Evolutionary conservation across 371 early-diverging fungal species (phyloP).

Genomic region (Globomyces sp.): DNA sequence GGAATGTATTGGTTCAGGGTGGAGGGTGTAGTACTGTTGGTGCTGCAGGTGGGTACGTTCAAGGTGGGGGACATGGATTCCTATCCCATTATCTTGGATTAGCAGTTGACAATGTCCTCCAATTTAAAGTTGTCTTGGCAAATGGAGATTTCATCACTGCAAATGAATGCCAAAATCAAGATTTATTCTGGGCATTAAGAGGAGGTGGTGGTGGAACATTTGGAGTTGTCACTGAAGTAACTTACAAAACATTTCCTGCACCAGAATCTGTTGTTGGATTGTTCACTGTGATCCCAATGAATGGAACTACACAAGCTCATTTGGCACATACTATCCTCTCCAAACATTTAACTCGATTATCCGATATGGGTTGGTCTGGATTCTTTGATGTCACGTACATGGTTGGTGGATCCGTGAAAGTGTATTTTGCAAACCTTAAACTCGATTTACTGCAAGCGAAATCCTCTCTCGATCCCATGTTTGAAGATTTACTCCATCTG

Average conservation of each 20-base stretch:
- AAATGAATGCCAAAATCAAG: conserved; percentile 40
- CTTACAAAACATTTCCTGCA: conserved; percentile 15
- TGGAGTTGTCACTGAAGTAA: conserved; percentile 51
- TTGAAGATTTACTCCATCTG: too few relatives aligned
- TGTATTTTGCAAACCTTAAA: too few relatives aligned
- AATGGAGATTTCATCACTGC: conserved; percentile 49
- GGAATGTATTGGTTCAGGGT: background rate
- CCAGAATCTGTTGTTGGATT: background rate
- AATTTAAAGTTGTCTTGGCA: conserved; percentile 50
- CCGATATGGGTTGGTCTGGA: too few relatives aligned
- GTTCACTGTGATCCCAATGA: background rate
- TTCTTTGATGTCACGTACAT: too few relatives aligned
- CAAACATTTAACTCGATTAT: too few relatives aligned
- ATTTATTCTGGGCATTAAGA: conserved; percentile 62
- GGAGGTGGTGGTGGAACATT: conserved; percentile 59
- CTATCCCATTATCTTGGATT: conserved; percentile 42
- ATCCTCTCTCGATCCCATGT: too few relatives aligned
- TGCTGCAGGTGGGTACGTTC: conserved; percentile 41
- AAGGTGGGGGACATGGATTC: conserved; percentile 50
- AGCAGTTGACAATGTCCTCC: conserved; percentile 52
- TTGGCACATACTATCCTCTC: too few relatives aligned
- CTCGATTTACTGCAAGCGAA: too few relatives aligned
- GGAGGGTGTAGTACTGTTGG: conserved; percentile 44
- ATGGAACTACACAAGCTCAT: too few relatives aligned
- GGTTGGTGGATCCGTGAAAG: too few relatives aligned